Evolutionary conservation across 768 basidiomycete species (phyloP), one percentile per base, ranked within the genome.

Genomic region (Boletus huronensis): DNA sequence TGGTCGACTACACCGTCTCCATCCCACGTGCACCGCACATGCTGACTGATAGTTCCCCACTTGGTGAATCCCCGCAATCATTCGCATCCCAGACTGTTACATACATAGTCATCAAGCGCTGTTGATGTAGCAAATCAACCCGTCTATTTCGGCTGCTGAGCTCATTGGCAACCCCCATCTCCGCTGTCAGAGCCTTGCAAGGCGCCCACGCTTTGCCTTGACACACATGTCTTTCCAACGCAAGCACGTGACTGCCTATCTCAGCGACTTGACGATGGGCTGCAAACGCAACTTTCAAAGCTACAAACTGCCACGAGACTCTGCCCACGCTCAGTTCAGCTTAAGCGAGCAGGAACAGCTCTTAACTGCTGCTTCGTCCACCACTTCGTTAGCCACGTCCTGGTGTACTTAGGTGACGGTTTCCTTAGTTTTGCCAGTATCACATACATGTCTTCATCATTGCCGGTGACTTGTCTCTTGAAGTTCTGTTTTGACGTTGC

Each of bases 31-130:
- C 39, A 25, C 35, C 2, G 9, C 42, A 32, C 5, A 23, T 17
- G 25, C 26, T 23, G 17, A 50, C 26, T 16, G 19, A 47, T 46
- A n/a, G 17, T 35, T 21, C 19, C 50, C 45, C 34, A 17, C 23
- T 32, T 34, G 41, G 36, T 59, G 35, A 46, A 48, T 48, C 54
- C 50, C 58, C 59, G 43, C 53, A 50, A 51, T 48, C 52, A 39
- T 1, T 35, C 34, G 17, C 34, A 49, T 52, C n/a, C 28, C 34
- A 16, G n/a, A 9, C 50, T 19, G 31, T 45, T 10, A 4, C 44
- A 45, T 21, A 11, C n/a, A 25, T 25, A 25, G 45, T 21, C 45
- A 43, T 28, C 42, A 43, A 11, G 3, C 26, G 3, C 41, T 23
- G n/a, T 6, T 49, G 48, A 35, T 41, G 38, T 8, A 6, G 17